Evolutionary conservation across 2,329 filamentous ascomycete species (phyloP), one percentile per base, ranked within the genome.

Genomic region (Volutella citrinella): DNA sequence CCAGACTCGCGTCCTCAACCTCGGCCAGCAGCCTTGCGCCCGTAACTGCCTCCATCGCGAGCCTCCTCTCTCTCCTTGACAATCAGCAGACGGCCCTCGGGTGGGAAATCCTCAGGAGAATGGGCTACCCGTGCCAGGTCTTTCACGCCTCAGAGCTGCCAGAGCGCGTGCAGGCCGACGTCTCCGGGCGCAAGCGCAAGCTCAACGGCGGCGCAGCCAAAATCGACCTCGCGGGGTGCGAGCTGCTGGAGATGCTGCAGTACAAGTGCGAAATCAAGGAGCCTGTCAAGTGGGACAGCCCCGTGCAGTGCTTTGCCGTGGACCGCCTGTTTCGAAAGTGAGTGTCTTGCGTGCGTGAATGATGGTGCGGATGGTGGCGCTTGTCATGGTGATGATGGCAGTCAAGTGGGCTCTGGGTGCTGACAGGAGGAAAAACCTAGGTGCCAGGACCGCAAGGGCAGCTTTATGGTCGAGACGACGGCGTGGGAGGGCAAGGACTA

Each of bases 401-500:
- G 26, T 30, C 36, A 41, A 21, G 46, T 28, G 30, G 21, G 19
- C 25, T 19, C 20, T 8, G 12, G 20, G 12, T 22, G 20, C 12
- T 22, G 20, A 22, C 20, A 22, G 20, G 12, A 12, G 23, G 16
- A n/a, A 30, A n/a, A 40, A 40, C 43, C 22, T 54, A 82, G 79
- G 47, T 82, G 79, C 56, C 63, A 65, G 38, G 77, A 81, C 56
- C 69, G 62, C 47, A 74, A 74, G 11, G 74, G 74, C 5, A 62
- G 38, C 7, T 83, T 82, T 48, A 72, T 66, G 55, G 73, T 80
- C 26, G 79, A 83, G 61, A 83, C 79, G 16, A 82, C 79, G 10
- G 67, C 70, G 26, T 82, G 78, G 78, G 78, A 82, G 59, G 66
- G 57, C 40, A 55, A 52, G 39, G 46, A 45, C 27, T 46, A 44